A percentile compares a stretch with the other conserved stretches of the same genome.
Conservation (phyloP, 1,139 yeast species). For the Scheffersomyces quercinus region DNA sequence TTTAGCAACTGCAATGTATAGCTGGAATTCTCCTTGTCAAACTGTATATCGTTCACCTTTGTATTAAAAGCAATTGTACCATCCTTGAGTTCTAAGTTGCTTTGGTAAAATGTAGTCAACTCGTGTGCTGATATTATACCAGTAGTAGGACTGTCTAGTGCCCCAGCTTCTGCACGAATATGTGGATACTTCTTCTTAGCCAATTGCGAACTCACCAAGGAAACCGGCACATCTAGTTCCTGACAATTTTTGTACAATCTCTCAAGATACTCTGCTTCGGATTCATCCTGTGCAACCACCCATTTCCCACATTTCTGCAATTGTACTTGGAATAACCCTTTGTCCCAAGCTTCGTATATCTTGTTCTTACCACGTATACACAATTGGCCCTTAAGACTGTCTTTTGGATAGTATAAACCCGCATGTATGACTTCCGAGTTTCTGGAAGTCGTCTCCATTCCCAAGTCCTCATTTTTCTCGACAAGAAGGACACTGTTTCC, state of each 20-base stretch:
- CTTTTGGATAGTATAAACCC: conserved; percentile 76
- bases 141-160: conserved; percentile 76
- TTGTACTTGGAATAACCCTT: conserved; percentile 49
- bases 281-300: conserved; percentile 78
- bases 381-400: conserved; percentile 63
- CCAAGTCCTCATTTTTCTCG: conserved; percentile 66
- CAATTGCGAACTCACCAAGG: conserved; percentile 45
- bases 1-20: conserved; percentile 36
- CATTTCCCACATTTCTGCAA: conserved; percentile 77
- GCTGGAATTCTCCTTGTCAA: conserved; percentile 15
- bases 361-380: conserved; percentile 75
- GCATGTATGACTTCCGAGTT: conserved; percentile 94
- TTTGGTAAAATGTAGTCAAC: conserved; percentile 58
- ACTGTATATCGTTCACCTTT: conserved; percentile 47
- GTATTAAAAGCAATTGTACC: conserved; percentile 71
- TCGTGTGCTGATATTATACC: conserved; percentile 87
- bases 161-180: conserved; percentile 61
- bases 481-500: conserved; percentile 58
- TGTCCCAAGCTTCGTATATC: conserved; percentile 53
- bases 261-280: conserved; percentile 60
- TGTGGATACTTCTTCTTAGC: conserved; percentile 61
- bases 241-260: conserved; percentile 51
- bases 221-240: conserved; percentile 60
- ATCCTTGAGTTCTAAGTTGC: conserved; percentile 52
- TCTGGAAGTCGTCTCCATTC: conserved; percentile 81